phyloP scores from a whole-genome alignment of 2,329 filamentous ascomycete genomes.

The Alternaria viburni region DNA sequence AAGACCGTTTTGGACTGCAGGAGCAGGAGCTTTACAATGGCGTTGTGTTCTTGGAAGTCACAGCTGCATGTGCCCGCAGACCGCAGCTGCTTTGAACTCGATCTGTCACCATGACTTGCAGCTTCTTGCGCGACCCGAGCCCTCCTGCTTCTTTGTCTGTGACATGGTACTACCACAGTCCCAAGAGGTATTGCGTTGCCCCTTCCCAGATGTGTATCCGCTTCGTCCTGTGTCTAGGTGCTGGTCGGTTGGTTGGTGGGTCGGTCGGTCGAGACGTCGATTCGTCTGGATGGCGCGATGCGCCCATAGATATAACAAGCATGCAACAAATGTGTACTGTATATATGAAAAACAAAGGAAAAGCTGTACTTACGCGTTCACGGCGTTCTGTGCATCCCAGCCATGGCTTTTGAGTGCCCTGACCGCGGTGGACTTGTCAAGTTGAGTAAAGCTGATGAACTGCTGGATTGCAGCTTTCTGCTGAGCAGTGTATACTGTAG shows the following conservation, averaged over 20 bases:
- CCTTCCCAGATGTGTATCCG: background rate
- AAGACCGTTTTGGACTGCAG: no score
- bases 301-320: background rate
- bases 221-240: background rate
- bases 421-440: conserved; percentile 54
- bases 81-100: background rate
- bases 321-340: background rate
- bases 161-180: background rate
- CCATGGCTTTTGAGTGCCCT: conserved; percentile 53
- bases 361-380: conserved; percentile 54
- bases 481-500: conserved; percentile 53
- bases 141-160: background rate
- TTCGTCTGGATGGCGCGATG: background rate
- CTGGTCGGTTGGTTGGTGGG: background rate
- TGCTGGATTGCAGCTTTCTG: conserved; percentile 56
- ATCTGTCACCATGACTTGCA: background rate
- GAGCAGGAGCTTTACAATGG: background rate
- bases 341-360: conserved; percentile 2
- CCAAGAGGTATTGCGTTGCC: background rate
- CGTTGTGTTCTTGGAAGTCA: background rate
- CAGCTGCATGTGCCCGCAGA: background rate
- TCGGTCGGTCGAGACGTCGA: background rate
- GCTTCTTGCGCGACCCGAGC: background rate
- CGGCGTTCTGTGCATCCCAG: conserved; percentile 54
- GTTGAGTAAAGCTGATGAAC: conserved; percentile 53